These are phyloP conservation scores for Russula sp. DNA, from an alignment of 768 basidiomycete species.

Conservation along the genomic window DNA sequence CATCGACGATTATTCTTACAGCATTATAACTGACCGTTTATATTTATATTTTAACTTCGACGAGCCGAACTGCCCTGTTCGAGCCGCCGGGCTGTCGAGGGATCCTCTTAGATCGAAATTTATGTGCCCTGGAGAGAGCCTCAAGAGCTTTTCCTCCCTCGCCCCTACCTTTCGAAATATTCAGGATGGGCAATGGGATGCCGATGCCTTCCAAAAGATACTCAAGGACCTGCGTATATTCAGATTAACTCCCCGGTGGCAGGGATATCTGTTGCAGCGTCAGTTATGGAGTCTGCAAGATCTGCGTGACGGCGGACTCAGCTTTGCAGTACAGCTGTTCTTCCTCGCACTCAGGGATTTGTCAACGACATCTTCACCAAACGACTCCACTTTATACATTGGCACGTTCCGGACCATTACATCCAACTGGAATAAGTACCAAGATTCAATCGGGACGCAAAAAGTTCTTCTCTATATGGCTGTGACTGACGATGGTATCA, in stretches of 20 bases:
- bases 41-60: too few relatives aligned
- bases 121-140: not conserved
- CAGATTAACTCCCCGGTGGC: too few relatives aligned
- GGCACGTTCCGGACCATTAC: not conserved
- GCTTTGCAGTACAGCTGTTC: conserved; percentile 5
- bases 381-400: not conserved
- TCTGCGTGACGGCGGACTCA: conserved; percentile 4
- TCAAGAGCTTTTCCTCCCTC: not conserved
- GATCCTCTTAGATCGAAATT: too few relatives aligned
- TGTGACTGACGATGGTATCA: too few relatives aligned
- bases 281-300: conserved; percentile 10
- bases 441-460: not conserved
- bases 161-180: not conserved
- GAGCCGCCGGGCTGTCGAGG: too few relatives aligned
- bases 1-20: too few relatives aligned
- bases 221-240: not conserved
- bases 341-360: not conserved
- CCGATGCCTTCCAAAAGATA: not conserved
- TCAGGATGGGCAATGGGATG: not conserved
- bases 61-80: too few relatives aligned
- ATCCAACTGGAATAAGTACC: not conserved
- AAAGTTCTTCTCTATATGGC: too few relatives aligned
- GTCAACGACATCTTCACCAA: not conserved
- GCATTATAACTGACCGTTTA: too few relatives aligned
- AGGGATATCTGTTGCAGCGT: not conserved